Conservation (phyloP, 2,329 filamentous ascomycete genomes). For the Aspergillus intermedius region DNA sequence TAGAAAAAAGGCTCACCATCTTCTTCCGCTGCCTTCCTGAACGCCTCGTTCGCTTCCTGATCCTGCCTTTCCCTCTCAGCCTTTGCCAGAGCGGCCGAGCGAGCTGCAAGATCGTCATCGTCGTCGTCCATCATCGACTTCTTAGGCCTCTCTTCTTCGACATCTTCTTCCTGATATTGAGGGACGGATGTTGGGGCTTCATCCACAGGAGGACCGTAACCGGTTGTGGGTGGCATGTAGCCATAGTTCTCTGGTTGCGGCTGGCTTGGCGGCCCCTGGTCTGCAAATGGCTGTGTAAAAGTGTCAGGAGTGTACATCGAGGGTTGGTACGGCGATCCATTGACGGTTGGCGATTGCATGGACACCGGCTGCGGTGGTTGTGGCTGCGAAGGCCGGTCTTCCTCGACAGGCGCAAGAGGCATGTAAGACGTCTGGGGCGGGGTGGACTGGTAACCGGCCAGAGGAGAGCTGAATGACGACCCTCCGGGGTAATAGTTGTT, state of each 20-base stretch:
- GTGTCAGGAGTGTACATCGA: conserved; percentile 6
- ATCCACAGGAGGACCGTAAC: conserved; percentile 35
- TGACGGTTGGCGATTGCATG: conserved; percentile 17
- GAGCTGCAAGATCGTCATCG: conserved; percentile 55
- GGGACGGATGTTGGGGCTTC: conserved; percentile 28
- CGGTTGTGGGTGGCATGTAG: conserved; percentile 27
- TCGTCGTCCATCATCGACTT: conserved; percentile 78
- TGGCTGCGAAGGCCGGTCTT: conserved; percentile 25
- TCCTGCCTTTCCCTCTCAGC: conserved; percentile 64
- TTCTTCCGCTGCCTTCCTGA: conserved; percentile 72
- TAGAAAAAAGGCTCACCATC: conserved; percentile 44
- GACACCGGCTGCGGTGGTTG: conserved; percentile 10
- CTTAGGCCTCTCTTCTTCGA: conserved; percentile 59
- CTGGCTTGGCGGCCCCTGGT: conserved; percentile 14
- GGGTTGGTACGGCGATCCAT: conserved; percentile 25
- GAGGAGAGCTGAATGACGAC: conserved; percentile 27
- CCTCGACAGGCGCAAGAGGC: conserved; percentile 35
- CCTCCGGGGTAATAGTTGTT: conserved; percentile 25
- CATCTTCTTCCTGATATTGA: conserved; percentile 47
- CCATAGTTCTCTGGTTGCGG: conserved; percentile 22
- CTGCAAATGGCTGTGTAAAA: conserved; percentile 16
- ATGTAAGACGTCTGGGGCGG: conserved; percentile 33
- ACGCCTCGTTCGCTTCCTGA: conserved; percentile 74
- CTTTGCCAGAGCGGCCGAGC: conserved; percentile 47
- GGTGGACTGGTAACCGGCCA: conserved; percentile 29